Percentiles rank a stretch among this genome's conserved stretches.
phyloP scores from a whole-genome alignment of 1,284 basidiomycete genomes.

The Leccinum pachyderme region DNA sequence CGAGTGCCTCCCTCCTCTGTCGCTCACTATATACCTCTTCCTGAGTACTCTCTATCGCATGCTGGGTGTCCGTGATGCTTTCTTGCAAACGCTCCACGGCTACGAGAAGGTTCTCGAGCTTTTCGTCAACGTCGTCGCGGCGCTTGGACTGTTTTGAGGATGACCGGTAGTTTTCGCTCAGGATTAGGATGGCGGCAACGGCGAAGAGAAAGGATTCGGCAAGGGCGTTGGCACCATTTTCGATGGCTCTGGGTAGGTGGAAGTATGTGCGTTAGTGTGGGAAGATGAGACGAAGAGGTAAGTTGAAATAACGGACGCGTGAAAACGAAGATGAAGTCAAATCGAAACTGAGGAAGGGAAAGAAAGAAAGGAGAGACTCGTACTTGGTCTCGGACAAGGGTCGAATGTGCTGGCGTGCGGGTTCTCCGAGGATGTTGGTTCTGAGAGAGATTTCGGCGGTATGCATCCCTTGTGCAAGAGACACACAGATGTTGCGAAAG shows the following conservation, averaged over 20 bases:
- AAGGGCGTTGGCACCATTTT: constrained; percentile 83
- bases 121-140: constrained; percentile 73
- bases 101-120: constrained; percentile 56
- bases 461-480: constrained; percentile 81
- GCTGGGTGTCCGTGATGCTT: constrained; percentile 34
- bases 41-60: constrained; percentile 39
- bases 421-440: constrained; percentile 78
- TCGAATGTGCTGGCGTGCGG: constrained; percentile 65
- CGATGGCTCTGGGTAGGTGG: constrained; percentile 64
- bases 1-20: constrained; percentile 52
- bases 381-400: constrained; percentile 83
- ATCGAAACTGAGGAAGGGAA: neutral
- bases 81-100: constrained; percentile 47
- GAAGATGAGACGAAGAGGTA: neutral
- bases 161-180: constrained; percentile 78
- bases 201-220: constrained; percentile 86
- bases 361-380: constrained; percentile 9
- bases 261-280: neutral
- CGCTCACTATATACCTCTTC: constrained; percentile 26
- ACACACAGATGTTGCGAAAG: constrained; percentile 75
- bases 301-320: neutral
- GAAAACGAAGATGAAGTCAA: neutral
- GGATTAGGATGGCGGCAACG: constrained; percentile 73
- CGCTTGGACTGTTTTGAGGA: constrained; percentile 73
- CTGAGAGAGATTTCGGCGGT: constrained; percentile 75